Conservation (phyloP, 2,329 filamentous ascomycete genomes). For the Dactylellina haptotyla region DNA sequence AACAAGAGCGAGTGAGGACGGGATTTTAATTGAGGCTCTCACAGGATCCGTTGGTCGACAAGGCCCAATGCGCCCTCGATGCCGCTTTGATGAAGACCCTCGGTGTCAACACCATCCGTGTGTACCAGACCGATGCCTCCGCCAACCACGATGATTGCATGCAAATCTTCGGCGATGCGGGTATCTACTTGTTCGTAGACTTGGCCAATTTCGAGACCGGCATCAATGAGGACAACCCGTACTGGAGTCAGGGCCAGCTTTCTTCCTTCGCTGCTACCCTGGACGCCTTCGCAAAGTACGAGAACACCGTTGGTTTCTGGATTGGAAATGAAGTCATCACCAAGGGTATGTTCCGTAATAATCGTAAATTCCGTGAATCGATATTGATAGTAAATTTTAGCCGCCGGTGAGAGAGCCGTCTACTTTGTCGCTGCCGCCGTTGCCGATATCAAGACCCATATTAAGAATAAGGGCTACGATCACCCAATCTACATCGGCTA, state of each 20-base stretch:
- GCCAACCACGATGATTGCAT: slow-evolving; percentile 82
- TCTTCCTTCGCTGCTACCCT: slow-evolving; percentile 75
- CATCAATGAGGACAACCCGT: slow-evolving; percentile 65
- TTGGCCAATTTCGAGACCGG: slow-evolving; percentile 29
- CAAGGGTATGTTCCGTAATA: slow-evolving; percentile 56
- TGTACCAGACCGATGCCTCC: slow-evolving; percentile 82
- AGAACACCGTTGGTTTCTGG: slow-evolving; percentile 85
- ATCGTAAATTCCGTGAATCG: background rate
- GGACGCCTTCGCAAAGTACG: slow-evolving; percentile 79
- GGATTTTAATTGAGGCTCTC: background rate
- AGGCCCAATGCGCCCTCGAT: slow-evolving; percentile 80
- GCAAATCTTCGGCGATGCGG: slow-evolving; percentile 78
- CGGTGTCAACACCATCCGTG: slow-evolving; percentile 83
- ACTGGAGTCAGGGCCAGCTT: slow-evolving; percentile 78
- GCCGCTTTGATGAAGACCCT: slow-evolving; percentile 79
- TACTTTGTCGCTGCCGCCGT: slow-evolving; percentile 85
- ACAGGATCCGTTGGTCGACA: slow-evolving; percentile 79
- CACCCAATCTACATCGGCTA: slow-evolving; percentile 86
- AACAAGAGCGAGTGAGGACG: background rate
- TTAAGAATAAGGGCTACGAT: slow-evolving; percentile 75
- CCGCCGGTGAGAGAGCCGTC: slow-evolving; percentile 71
- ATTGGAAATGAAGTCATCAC: slow-evolving; percentile 89
- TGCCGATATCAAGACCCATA: slow-evolving; percentile 83
- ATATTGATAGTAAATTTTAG: slow-evolving; percentile 42
- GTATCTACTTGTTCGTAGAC: slow-evolving; percentile 86